A percentile compares a stretch with the other conserved stretches of the same genome.
Conservation (phyloP, 2,329 filamentous ascomycete species). For the Cladophialophora yegresii region DNA sequence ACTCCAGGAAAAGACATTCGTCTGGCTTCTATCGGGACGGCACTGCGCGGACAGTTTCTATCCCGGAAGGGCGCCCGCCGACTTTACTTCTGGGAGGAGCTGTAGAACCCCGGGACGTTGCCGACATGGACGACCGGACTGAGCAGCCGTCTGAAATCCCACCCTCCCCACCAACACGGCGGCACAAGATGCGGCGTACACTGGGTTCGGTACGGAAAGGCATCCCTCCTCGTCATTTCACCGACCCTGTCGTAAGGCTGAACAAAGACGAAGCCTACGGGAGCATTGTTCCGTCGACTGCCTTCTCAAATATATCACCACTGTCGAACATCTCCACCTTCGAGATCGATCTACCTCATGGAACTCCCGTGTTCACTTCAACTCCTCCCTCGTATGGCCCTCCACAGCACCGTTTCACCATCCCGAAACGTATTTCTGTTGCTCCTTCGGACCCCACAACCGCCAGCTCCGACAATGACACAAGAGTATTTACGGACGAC, state of each 20-base stretch:
- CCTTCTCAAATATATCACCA: constrained; percentile 36
- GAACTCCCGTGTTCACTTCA: constrained; percentile 34
- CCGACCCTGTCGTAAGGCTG: constrained; percentile 35
- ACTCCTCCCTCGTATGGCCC: constrained; percentile 29
- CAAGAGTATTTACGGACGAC: constrained; percentile 59
- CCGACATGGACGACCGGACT: constrained; percentile 18
- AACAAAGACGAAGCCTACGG: constrained; percentile 34
- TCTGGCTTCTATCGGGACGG: constrained; percentile 35
- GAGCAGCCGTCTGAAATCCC: constrained; percentile 2
- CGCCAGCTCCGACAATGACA: constrained; percentile 63
- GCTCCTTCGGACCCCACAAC: constrained; percentile 60
- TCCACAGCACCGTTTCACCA: constrained; percentile 26
- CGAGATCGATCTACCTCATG: constrained; percentile 37
- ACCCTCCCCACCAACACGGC: constrained; percentile 14
- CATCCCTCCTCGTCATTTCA: constrained; percentile 33
- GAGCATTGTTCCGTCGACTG: constrained; percentile 30
- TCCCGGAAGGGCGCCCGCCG: constrained; percentile 15
- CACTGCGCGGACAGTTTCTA: constrained; percentile 24
- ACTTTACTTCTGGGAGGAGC: constrained; percentile 27
- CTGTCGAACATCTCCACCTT: constrained; percentile 39
- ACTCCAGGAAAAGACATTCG: constrained; percentile 47
- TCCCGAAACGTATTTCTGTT: constrained; percentile 56
- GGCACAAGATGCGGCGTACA: constrained; percentile 39
- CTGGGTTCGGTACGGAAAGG: constrained; percentile 39
- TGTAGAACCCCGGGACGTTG: constrained; percentile 24